Conservation (phyloP, 148 eudicot genomes). For the Diospyros lotus region DNA sequence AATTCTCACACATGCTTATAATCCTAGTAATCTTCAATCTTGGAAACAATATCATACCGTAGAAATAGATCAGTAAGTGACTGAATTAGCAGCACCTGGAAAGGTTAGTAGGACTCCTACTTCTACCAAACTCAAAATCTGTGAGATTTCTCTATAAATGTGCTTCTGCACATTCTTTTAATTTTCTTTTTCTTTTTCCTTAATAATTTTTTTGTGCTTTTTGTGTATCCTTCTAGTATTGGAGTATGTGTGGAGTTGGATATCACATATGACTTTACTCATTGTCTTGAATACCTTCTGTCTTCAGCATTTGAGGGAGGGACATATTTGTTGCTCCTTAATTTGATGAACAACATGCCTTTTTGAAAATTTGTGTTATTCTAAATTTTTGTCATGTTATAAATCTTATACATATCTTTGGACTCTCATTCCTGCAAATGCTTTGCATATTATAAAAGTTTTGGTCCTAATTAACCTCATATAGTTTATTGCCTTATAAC, state of each 20-base stretch:
- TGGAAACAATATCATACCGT: neutral
- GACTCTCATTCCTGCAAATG: too few species aligned
- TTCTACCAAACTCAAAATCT: neutral
- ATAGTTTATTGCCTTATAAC: too few species aligned
- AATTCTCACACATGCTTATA: neutral
- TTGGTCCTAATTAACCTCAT: neutral
- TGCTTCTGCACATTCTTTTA: neutral
- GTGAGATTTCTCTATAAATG: neutral
- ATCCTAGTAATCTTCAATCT: neutral
- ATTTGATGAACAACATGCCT: too few species aligned
- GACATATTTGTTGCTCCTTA: neutral
- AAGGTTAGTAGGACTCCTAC: neutral
- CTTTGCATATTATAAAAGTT: neutral
- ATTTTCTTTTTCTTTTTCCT: neutral
- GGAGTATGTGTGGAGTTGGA: neutral
- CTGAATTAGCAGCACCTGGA: neutral
- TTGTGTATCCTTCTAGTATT: neutral
- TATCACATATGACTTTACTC: neutral
- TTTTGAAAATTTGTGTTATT: too few species aligned
- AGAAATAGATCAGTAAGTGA: neutral
- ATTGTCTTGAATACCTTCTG: neutral
- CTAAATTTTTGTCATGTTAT: too few species aligned
- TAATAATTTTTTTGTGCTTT: neutral
- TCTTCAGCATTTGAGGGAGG: neutral
- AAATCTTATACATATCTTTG: too few species aligned